Conservation (phyloP, 495 filamentous ascomycete species). For the Penicillium simplicissimum region DNA sequence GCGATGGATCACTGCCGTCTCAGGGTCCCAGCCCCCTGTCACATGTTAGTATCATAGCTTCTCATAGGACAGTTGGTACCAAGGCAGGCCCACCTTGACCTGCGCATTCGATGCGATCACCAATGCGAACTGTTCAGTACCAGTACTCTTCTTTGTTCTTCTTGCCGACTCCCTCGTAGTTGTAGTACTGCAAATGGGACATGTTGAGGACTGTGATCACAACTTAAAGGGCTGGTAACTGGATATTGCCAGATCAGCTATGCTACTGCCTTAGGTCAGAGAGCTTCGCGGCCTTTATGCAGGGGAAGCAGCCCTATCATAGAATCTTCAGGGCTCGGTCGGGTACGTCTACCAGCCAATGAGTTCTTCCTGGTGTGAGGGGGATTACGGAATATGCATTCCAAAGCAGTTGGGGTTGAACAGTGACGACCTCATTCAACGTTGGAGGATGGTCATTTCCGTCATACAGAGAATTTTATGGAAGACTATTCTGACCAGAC, state of each 20-base stretch:
- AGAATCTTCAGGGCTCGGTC: not conserved
- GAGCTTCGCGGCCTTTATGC: not conserved
- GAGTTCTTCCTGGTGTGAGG: not conserved
- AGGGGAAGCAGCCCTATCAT: not conserved
- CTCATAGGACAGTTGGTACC: not conserved
- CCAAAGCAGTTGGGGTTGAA: not conserved
- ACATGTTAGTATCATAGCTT: not conserved
- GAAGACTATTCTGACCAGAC: no score
- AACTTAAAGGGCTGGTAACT: no score
- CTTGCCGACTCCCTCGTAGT: conserved; percentile 45
- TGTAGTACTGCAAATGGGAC: conserved; percentile 46
- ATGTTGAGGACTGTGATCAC: conserved; percentile 20
- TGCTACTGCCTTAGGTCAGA: no score
- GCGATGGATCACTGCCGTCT: conserved; percentile 34
- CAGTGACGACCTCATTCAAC: not conserved
- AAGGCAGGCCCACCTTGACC: conserved; percentile 50
- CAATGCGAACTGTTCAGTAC: conserved; percentile 56
- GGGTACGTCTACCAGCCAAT: not conserved
- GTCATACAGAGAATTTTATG: not conserved
- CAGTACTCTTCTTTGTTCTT: conserved; percentile 32
- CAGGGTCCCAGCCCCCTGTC: conserved; percentile 53
- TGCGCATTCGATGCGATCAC: conserved; percentile 51
- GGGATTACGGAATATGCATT: not conserved
- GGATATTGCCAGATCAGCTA: not conserved
- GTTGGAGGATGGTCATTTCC: not conserved